phyloP scores from a whole-genome alignment of 371 early-diverging fungal genomes.

The Lichtheimia hyalospora region DNA sequence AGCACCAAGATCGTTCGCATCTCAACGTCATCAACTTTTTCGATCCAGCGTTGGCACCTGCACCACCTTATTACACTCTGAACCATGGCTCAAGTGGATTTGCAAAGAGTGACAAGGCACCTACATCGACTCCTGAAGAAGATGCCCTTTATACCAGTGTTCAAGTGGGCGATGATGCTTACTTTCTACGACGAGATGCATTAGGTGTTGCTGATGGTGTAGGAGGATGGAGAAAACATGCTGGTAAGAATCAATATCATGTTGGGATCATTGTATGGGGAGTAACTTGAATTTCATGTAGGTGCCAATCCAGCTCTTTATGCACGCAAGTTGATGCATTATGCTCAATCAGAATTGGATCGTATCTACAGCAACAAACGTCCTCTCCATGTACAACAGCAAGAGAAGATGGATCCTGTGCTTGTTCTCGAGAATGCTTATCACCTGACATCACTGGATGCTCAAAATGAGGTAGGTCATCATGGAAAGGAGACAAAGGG shows the following conservation, averaged over 20 bases:
- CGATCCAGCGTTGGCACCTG: slow-evolving; percentile 34
- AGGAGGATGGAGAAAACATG: slow-evolving; percentile 74
- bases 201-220: slow-evolving; percentile 87
- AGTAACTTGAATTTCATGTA: slow-evolving; percentile 15
- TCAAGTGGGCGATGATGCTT: slow-evolving; percentile 84
- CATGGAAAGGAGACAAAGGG: neutral
- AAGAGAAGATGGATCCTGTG: slow-evolving; percentile 19
- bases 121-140: slow-evolving; percentile 49
- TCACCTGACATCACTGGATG: slow-evolving; percentile 26
- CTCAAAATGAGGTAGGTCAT: slow-evolving; percentile 21
- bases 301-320: slow-evolving; percentile 85
- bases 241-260: slow-evolving; percentile 22
- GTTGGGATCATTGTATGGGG: neutral
- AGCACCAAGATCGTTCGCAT: slow-evolving; percentile 2
- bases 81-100: slow-evolving; percentile 78
- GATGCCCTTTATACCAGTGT: slow-evolving; percentile 77
- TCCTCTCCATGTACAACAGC: slow-evolving; percentile 17
- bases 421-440: slow-evolving; percentile 25
- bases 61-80: slow-evolving; percentile 55
- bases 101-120: slow-evolving; percentile 59
- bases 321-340: slow-evolving; percentile 89
- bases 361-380: slow-evolving; percentile 46
- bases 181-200: slow-evolving; percentile 74
- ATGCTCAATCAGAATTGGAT: slow-evolving; percentile 75
- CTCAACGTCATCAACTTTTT: slow-evolving; percentile 48